phyloP scores from a whole-genome alignment of 305 asterid genomes.

The Rubia peregrina region DNA sequence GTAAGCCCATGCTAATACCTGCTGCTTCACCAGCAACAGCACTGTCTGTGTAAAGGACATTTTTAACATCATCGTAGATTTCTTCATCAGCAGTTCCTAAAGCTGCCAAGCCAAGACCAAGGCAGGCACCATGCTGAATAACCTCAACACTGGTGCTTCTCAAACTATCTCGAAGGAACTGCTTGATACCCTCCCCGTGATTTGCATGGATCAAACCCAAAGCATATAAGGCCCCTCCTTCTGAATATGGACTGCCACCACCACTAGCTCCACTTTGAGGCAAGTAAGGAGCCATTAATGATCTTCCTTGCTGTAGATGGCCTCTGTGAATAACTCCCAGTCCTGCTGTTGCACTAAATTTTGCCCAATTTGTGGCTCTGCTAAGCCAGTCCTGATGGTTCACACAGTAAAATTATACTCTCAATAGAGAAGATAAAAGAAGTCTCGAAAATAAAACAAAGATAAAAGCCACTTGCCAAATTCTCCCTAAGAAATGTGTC shows the following conservation, averaged over 20 bases:
- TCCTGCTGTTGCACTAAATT: slow-evolving; percentile 98
- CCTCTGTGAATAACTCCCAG: slow-evolving; percentile 97
- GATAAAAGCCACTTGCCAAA: slow-evolving; percentile 39
- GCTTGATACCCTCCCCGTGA: slow-evolving; percentile 98
- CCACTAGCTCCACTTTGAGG: slow-evolving; percentile 87
- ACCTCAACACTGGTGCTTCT: slow-evolving; percentile 88
- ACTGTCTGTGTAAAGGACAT: slow-evolving; percentile 87
- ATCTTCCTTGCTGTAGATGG: slow-evolving; percentile 96
- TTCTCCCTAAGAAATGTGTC: slow-evolving; percentile 96
- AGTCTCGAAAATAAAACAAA: neutral
- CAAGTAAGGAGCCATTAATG: slow-evolving; percentile 97
- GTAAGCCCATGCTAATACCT: slow-evolving; percentile 93
- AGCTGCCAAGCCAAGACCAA: slow-evolving; percentile 99
- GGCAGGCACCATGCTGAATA: slow-evolving; percentile 99
- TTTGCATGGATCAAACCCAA: slow-evolving; percentile 78
- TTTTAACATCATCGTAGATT: slow-evolving; percentile 81
- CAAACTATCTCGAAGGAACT: slow-evolving; percentile 89
- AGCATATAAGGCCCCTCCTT: slow-evolving; percentile 59
- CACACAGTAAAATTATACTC: slow-evolving; percentile 9
- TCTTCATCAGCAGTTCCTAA: slow-evolving; percentile 96
- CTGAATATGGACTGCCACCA: slow-evolving; percentile 89
- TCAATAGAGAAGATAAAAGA: neutral
- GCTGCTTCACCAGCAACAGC: slow-evolving; percentile 99
- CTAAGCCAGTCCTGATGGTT: slow-evolving; percentile 89
- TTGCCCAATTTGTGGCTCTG: slow-evolving; percentile 99